A percentile compares a stretch with the other conserved stretches of the same genome.
Conservation (phyloP, 192 early-diverging fungal species). For the Dissophora globulifera region DNA sequence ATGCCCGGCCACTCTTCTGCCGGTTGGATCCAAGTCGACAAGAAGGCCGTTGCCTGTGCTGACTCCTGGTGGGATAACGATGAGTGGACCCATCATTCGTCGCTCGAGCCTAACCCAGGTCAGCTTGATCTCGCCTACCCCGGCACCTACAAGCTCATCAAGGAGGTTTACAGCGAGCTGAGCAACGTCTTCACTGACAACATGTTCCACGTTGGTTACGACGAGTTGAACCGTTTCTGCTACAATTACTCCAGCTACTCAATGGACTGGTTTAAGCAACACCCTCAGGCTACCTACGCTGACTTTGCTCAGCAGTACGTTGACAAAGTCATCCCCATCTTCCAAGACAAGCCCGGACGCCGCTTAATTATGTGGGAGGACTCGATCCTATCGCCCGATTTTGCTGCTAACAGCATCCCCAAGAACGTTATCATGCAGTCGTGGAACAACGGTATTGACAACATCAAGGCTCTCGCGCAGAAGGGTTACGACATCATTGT, state of each 20-base stretch:
- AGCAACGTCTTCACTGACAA: constrained; percentile 65
- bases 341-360: constrained; percentile 56
- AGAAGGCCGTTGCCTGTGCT: constrained; percentile 69
- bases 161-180: constrained; percentile 69
- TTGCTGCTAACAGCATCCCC: constrained; percentile 59
- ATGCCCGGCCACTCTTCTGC: constrained; percentile 81
- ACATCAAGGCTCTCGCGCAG: constrained; percentile 64
- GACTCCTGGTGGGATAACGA: constrained; percentile 72
- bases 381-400: constrained; percentile 41
- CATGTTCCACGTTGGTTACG: constrained; percentile 81
- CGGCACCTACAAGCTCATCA: constrained; percentile 66
- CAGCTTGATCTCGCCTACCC: constrained; percentile 78
- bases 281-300: constrained; percentile 35
- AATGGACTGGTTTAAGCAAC: constrained; percentile 46
- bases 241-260: constrained; percentile 65
- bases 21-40: constrained; percentile 60
- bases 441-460: constrained; percentile 70
- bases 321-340: constrained; percentile 61
- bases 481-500: constrained; percentile 75
- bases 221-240: constrained; percentile 79
- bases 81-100: constrained; percentile 61
- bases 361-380: constrained; percentile 85
- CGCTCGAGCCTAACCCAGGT: constrained; percentile 83
- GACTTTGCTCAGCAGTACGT: constrained; percentile 64
- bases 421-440: constrained; percentile 72